These are phyloP conservation scores for Marasmius oreades DNA, from an alignment of 1,284 basidiomycete species.

Conservation along the genomic window DNA sequence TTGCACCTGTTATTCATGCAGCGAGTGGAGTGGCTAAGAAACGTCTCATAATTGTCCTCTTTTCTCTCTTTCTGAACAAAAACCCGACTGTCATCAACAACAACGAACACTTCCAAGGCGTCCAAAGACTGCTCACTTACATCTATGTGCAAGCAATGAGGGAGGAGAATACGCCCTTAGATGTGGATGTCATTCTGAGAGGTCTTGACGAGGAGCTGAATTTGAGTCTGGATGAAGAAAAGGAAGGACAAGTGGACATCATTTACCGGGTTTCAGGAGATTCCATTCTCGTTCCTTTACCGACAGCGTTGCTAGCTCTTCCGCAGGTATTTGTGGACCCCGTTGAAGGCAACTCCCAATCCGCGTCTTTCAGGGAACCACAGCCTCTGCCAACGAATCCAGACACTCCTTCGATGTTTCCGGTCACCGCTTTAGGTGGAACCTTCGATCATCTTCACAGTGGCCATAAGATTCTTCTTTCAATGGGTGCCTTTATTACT, in stretches of 20 bases:
- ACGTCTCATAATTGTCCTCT: slow-evolving; percentile 58
- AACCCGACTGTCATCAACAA: slow-evolving; percentile 39
- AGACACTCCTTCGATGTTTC: slow-evolving; percentile 32
- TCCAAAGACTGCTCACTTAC: slow-evolving; percentile 67
- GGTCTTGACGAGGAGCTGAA: slow-evolving; percentile 42
- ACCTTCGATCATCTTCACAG: slow-evolving; percentile 98
- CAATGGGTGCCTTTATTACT: slow-evolving; percentile 85
- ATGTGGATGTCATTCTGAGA: slow-evolving; percentile 64
- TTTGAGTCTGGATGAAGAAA: slow-evolving; percentile 26
- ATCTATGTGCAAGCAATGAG: slow-evolving; percentile 73
- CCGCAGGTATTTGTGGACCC: slow-evolving; percentile 20
- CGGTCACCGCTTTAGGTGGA: slow-evolving; percentile 58
- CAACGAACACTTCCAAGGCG: slow-evolving; percentile 49
- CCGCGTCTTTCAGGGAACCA: slow-evolving; percentile 1
- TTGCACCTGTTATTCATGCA: slow-evolving; percentile 46
- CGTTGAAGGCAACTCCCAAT: not conserved
- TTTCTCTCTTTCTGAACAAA: slow-evolving; percentile 53
- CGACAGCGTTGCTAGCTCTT: slow-evolving; percentile 30
- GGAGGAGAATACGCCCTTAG: slow-evolving; percentile 62
- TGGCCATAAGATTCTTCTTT: slow-evolving; percentile 95
- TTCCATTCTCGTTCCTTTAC: slow-evolving; percentile 27
- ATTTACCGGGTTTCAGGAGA: slow-evolving; percentile 51
- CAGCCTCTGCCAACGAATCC: slow-evolving; percentile 3
- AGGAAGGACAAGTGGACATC: slow-evolving; percentile 38
- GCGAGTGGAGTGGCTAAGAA: slow-evolving; percentile 44